Evolutionary conservation across 2,329 filamentous ascomycete species (phyloP).

Genomic region (Fusarium sp.): DNA sequence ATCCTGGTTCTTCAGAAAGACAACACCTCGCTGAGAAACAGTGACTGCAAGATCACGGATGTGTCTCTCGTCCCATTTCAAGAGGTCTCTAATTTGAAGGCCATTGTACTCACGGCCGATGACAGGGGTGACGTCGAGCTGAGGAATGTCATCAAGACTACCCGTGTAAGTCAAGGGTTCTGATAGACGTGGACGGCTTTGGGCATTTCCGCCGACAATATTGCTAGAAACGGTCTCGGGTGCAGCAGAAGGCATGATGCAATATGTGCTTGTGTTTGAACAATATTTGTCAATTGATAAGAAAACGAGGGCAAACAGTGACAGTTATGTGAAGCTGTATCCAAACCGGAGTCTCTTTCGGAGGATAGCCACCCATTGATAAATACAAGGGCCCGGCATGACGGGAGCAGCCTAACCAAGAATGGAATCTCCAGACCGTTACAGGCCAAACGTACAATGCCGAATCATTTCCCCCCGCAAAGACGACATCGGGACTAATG

Average conservation of each 20-base stretch:
- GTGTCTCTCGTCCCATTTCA: conserved; percentile 54
- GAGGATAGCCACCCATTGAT: background rate
- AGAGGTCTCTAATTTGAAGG: conserved; percentile 48
- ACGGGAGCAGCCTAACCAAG: conserved; percentile 23
- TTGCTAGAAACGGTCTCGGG: conserved; percentile 39
- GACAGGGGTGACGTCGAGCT: conserved; percentile 56
- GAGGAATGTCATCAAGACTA: conserved; percentile 51
- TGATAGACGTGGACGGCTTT: conserved; percentile 42
- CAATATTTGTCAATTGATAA: conserved; percentile 2
- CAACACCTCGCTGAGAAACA: conserved; percentile 52
- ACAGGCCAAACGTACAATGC: conserved; percentile 20
- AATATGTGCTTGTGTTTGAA: conserved; percentile 8
- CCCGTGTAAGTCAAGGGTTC: conserved; percentile 53
- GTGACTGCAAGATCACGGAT: conserved; percentile 64
- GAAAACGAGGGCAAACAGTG: background rate
- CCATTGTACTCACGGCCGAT: conserved; percentile 59
- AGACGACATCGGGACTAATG: conserved; percentile 44
- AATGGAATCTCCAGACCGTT: conserved; percentile 26
- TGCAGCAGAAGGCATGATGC: conserved; percentile 49
- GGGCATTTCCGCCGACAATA: conserved; percentile 45
- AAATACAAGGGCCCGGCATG: conserved; percentile 7
- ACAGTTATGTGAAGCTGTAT: conserved; percentile 25
- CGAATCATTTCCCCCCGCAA: conserved; percentile 39
- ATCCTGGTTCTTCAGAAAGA: conserved; percentile 50
- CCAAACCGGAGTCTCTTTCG: conserved; percentile 27